A percentile compares a stretch with the other conserved stretches of the same genome.
Evolutionary conservation across 176 grass and related monocot species (phyloP).

Genomic region (Zea mays): DNA sequence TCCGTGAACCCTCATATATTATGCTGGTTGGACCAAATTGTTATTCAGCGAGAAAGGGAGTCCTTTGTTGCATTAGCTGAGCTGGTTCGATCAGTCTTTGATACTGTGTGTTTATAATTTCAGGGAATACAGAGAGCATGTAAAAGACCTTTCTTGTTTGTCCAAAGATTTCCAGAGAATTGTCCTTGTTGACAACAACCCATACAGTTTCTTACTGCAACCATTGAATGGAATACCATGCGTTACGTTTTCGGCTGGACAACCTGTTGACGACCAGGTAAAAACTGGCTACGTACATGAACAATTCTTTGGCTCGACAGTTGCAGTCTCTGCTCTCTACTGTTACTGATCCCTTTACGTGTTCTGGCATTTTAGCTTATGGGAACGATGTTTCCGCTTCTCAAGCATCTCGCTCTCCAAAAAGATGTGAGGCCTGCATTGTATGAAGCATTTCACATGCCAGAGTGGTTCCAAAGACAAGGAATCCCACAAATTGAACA

Average conservation of each 20-base stretch:
- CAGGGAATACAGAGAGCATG: slow-evolving; percentile 88
- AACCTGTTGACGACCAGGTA: slow-evolving; percentile 86
- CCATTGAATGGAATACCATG: slow-evolving; percentile 94
- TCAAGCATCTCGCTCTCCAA: slow-evolving; percentile 75
- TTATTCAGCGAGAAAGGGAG: not conserved
- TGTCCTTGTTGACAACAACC: slow-evolving; percentile 96
- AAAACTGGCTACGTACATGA: not conserved
- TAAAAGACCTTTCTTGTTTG: slow-evolving; percentile 88
- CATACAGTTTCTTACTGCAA: slow-evolving; percentile 90
- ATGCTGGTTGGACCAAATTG: not conserved
- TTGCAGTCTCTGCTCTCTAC: not conserved
- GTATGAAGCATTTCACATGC: slow-evolving; percentile 83
- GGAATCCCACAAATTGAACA: slow-evolving; percentile 59
- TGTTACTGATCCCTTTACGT: slow-evolving; percentile 31
- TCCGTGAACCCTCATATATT: not conserved
- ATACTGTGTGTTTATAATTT: slow-evolving; percentile 23
- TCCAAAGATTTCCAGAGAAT: slow-evolving; percentile 72
- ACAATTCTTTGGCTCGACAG: not conserved
- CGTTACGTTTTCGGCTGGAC: slow-evolving; percentile 73
- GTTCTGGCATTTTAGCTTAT: slow-evolving; percentile 61
- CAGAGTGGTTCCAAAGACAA: slow-evolving; percentile 84
- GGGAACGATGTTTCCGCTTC: slow-evolving; percentile 75
- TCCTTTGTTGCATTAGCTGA: slow-evolving; percentile 2
- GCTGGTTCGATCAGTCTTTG: slow-evolving; percentile 31
- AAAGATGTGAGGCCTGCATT: slow-evolving; percentile 73